Evolutionary conservation across 148 eudicot species (phyloP), one percentile per base, ranked within the genome.

Genomic region (Cornus kousa): DNA sequence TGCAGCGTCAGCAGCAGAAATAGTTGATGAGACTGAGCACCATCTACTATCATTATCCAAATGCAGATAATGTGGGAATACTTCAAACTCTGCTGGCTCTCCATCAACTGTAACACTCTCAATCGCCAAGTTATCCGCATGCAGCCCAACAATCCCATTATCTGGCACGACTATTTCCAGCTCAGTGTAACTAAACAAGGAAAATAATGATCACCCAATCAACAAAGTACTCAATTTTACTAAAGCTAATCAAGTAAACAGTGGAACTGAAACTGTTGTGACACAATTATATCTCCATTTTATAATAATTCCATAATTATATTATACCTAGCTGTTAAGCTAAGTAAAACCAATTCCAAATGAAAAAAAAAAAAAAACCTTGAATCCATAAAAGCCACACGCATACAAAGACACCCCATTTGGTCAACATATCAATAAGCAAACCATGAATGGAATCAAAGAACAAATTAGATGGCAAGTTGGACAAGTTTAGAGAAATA

Each of bases 1-100:
- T 43, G 98, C 97, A 57, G 99, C 98, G 88, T 94, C 91, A 16
- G 98, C 99, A 78, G 99, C 98, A 69, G 98, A 92, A 83, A 82
- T 86, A 76, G 91, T 94, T 40, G 99, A 91, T 59, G 99, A 97
- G 50, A 97, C 97, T 31, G 94, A 94, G 76, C 97, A 92, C 99
- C 99, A 94, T 85, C 99, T 88, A 71, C 89, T 88, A 78, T 89
- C 92, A 76, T 86, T 94, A 72, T 92, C 95, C 77, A 90, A 86
- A 55, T 90, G 90, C 77, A 81, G 90, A 84, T 85, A 94, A 78
- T 92, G 99, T 2, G 98, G 99, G 83, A 94, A 94, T 71, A 89
- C 85, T 86, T 97, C 95, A 86, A 89, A 97, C 67, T 85, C 89
- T 39, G 98, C 94, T 50, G 91, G 90, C 77, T 86, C 95, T 23